phyloP scores from a whole-genome alignment of 1,284 basidiomycete species.

The Rhodofomes roseus region DNA sequence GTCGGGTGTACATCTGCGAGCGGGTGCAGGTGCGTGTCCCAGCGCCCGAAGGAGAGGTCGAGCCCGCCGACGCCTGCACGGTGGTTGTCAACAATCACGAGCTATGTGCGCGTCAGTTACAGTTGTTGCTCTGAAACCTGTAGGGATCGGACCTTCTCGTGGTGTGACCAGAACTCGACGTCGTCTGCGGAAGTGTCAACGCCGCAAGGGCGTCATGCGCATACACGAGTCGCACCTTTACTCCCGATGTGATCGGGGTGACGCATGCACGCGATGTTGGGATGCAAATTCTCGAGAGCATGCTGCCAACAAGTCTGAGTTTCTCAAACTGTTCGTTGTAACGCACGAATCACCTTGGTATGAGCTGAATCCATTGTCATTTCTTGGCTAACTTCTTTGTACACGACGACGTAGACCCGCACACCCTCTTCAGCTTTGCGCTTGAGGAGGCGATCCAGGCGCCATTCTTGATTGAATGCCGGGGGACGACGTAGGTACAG shows the following conservation, averaged over 20 bases:
- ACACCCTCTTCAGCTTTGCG: conserved; percentile 91
- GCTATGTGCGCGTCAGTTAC: conserved; percentile 24
- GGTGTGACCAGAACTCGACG: conserved; percentile 82
- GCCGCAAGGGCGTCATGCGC: too few species aligned
- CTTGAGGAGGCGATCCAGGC: conserved; percentile 80
- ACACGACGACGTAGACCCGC: conserved; percentile 83
- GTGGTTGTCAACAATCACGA: conserved; percentile 85
- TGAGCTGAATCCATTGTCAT: conserved; percentile 86
- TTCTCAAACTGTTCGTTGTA: neutral
- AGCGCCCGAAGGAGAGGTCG: conserved; percentile 92
- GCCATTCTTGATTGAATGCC: conserved; percentile 77
- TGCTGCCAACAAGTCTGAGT: conserved; percentile 38
- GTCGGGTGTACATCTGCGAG: conserved; percentile 89
- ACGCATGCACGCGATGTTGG: conserved; percentile 83
- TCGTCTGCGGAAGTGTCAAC: conserved; percentile 41
- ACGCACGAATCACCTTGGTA: conserved; percentile 57
- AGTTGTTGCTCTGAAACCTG: neutral
- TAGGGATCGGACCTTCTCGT: conserved; percentile 53
- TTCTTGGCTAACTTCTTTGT: conserved; percentile 89
- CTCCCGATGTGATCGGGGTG: conserved; percentile 89
- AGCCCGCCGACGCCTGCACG: conserved; percentile 81
- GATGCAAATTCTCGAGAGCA: conserved; percentile 77
- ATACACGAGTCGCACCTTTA: conserved; percentile 43
- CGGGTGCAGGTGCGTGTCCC: conserved; percentile 87
- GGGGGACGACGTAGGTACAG: conserved; percentile 89